phyloP scores from a whole-genome alignment of 2,329 filamentous ascomycete species.

The Aspergillus sp. region DNA sequence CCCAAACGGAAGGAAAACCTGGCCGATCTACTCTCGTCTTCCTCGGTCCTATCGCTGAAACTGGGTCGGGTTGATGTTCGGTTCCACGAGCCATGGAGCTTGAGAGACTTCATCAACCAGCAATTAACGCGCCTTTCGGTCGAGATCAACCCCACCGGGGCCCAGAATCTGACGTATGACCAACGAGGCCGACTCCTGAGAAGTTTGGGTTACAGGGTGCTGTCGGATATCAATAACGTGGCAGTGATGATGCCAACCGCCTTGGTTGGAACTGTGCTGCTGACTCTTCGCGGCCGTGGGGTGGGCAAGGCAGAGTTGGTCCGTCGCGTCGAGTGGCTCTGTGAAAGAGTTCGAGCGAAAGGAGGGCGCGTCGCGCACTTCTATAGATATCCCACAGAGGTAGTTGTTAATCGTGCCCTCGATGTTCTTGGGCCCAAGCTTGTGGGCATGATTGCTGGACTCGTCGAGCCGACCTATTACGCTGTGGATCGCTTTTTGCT shows the following conservation, averaged over 20 bases:
- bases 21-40: constrained; percentile 81
- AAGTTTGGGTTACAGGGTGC: constrained; percentile 85
- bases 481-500: constrained; percentile 95
- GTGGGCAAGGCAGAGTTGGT: constrained; percentile 84
- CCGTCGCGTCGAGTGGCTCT: constrained; percentile 86
- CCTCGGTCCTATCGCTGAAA: constrained; percentile 82
- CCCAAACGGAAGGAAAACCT: constrained; percentile 96
- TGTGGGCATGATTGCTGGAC: constrained; percentile 72
- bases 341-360: constrained; percentile 74
- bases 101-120: constrained; percentile 75
- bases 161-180: constrained; percentile 45
- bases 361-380: constrained; percentile 94
- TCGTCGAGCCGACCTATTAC: constrained; percentile 89
- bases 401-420: constrained; percentile 83
- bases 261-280: constrained; percentile 85
- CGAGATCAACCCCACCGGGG: constrained; percentile 30
- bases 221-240: constrained; percentile 91
- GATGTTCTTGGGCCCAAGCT: constrained; percentile 89
- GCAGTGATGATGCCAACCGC: constrained; percentile 98
- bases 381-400: constrained; percentile 71
- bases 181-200: constrained; percentile 72
- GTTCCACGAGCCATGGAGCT: constrained; percentile 94
- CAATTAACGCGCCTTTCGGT: constrained; percentile 63
- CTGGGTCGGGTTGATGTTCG: constrained; percentile 90
- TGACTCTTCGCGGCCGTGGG: constrained; percentile 86